A percentile compares a stretch with the other conserved stretches of the same genome.
Evolutionary conservation across 1,284 basidiomycete genomes (phyloP).

Genomic region (Ceratobasidium sp.): DNA sequence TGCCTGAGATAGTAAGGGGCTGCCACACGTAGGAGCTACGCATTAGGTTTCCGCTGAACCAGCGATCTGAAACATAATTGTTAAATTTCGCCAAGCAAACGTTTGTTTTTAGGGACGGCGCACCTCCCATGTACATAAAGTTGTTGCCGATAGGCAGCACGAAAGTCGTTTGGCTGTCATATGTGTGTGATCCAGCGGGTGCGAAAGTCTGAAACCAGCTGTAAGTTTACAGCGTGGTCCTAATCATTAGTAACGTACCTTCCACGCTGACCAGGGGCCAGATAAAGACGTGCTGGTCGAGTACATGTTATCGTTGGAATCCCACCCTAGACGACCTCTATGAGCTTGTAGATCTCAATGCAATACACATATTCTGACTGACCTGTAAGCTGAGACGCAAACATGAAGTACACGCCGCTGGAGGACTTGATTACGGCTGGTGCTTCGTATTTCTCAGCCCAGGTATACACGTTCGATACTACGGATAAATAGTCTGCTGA

Average conservation of each 20-base stretch:
- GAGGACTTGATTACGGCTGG: slow-evolving; percentile 45
- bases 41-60: slow-evolving; percentile 46
- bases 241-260: slow-evolving; percentile 13
- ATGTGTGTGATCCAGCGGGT: slow-evolving; percentile 43
- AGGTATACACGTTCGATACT: slow-evolving; percentile 43
- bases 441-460: slow-evolving; percentile 42
- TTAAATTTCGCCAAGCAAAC: not conserved
- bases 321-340: slow-evolving; percentile 36
- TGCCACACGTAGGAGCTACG: slow-evolving; percentile 44
- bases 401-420: slow-evolving; percentile 45
- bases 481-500: slow-evolving; percentile 44
- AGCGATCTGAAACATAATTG: slow-evolving; percentile 39
- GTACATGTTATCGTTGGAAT: slow-evolving; percentile 46
- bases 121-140: slow-evolving; percentile 47
- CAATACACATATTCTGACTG: not conserved
- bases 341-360: not conserved
- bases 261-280: slow-evolving; percentile 45
- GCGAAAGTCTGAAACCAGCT: slow-evolving; percentile 40
- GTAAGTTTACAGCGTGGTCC: not conserved
- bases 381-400: slow-evolving; percentile 46
- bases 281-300: slow-evolving; percentile 43
- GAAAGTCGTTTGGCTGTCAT: slow-evolving; percentile 45
- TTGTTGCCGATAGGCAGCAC: slow-evolving; percentile 45
- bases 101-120: not conserved
- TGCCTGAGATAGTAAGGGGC: slow-evolving; percentile 43